A percentile compares a stretch with the other conserved stretches of the same genome.
Conservation (phyloP, 768 basidiomycete species). For the Cubamyces sp. region DNA sequence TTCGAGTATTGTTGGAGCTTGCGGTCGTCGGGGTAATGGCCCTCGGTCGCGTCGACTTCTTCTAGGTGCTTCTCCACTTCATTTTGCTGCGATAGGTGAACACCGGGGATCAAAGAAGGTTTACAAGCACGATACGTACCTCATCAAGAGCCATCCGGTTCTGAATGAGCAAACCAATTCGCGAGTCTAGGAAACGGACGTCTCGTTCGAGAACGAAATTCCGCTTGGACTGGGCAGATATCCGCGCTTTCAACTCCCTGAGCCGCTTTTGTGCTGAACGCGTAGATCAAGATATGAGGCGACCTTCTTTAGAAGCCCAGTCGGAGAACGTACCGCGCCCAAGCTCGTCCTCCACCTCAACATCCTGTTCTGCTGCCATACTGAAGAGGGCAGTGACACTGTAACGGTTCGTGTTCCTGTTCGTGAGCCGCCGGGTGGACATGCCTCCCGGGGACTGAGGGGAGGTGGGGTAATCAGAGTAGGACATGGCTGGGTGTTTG, state of each 20-base stretch:
- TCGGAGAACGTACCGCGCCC: constrained; percentile 71
- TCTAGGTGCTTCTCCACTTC: constrained; percentile 95
- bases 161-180: constrained; percentile 97
- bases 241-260: constrained; percentile 93
- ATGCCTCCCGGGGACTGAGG: constrained; percentile 60
- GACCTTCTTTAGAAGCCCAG: neutral
- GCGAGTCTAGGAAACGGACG: constrained; percentile 95
- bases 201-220: constrained; percentile 99
- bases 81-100: constrained; percentile 64
- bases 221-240: constrained; percentile 99
- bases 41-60: constrained; percentile 92
- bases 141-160: constrained; percentile 98
- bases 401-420: constrained; percentile 95
- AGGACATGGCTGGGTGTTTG: constrained; percentile 31
- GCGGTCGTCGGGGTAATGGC: constrained; percentile 92
- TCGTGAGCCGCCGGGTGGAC: constrained; percentile 77
- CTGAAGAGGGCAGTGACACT: constrained; percentile 95
- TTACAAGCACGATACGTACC: constrained; percentile 41
- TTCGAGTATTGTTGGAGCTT: constrained; percentile 96
- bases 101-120: constrained; percentile 18
- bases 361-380: constrained; percentile 98
- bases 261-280: constrained; percentile 90
- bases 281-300: constrained; percentile 9
- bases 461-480: constrained; percentile 33
- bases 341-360: constrained; percentile 96